Evolutionary conservation across 208 protist genomes (phyloP), one percentile per base, ranked within the genome.

Genomic region (Wallacemonas sp.): DNA sequence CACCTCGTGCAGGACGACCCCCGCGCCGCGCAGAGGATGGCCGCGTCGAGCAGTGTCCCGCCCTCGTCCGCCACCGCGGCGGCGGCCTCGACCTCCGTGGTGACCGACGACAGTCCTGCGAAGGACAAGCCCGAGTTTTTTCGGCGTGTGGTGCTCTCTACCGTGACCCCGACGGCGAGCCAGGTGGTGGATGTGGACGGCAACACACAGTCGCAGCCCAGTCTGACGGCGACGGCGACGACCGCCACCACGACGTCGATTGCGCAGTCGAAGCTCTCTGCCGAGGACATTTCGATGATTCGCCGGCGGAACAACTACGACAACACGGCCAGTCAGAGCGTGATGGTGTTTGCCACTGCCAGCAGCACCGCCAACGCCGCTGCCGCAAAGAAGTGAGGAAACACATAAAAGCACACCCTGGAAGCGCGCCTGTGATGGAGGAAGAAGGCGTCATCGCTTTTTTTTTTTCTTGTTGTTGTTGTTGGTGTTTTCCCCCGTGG

Each of bases 271-370:
- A 91, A 73, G 29, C 67, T 95, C 2, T 84, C 85, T 1, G 44
- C 61, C 18, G 72, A 87, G 52, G 85, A 87, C 59, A 86, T 95
- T 28, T 82, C 82, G 0, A 91, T 91, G 79, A 92, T 95, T 75
- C 79, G 83, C 25, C 86, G 87, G 28, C 67, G 81, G 39, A 95
- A 95, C 63, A 91, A 67, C 68, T 95, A 92, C 57, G 85, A 93
- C 52, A 87, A 88, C 63, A 91, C 82, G 2, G 84, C 87, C 4
- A 86, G 75, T 2, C 74, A 92, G 76, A 74, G 79, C 12, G 78
- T 93, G 1, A 86, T 91, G 4, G 86, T 95, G 29, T 95, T 95
- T 61, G 70, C 74, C 25, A 78, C 83, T 2, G 70, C 67, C 3
- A 59, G 29, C 31, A 59, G 32, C n/a, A 29, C 26, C 4, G 32